Percentiles rank a stretch among this genome's conserved stretches.
Conservation (phyloP, 1,284 basidiomycete species). For the Afroboletus lepidellus region DNA sequence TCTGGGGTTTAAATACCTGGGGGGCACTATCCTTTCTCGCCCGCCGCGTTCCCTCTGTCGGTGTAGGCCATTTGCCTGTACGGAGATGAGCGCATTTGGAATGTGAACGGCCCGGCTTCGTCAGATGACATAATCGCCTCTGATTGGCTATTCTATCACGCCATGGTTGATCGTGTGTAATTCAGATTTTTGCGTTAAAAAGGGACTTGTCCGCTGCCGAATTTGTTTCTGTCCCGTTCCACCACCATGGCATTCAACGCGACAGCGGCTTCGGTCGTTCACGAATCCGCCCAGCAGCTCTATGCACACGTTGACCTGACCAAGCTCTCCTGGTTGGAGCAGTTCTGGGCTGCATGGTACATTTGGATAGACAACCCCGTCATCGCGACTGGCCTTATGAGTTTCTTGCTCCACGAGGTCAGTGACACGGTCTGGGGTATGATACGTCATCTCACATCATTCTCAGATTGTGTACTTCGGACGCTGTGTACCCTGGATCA, state of each 20-base stretch:
- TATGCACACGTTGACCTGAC: slow-evolving; percentile 64
- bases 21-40: no score
- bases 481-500: slow-evolving; percentile 92
- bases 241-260: slow-evolving; percentile 37
- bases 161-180: slow-evolving; percentile 14
- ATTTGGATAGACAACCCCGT: slow-evolving; percentile 86
- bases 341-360: slow-evolving; percentile 83
- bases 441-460: background rate
- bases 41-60: no score
- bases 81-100: no score
- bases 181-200: slow-evolving; percentile 15
- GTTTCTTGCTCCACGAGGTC: slow-evolving; percentile 93
- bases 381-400: slow-evolving; percentile 92
- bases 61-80: no score
- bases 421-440: slow-evolving; percentile 24
- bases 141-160: slow-evolving; percentile 27
- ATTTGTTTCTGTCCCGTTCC: background rate
- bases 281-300: slow-evolving; percentile 38
- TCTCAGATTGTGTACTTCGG: slow-evolving; percentile 93
- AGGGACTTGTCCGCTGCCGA: background rate
- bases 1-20: no score
- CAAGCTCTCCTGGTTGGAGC: slow-evolving; percentile 74
- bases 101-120: no score
- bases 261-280: slow-evolving; percentile 28
- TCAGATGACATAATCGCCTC: slow-evolving; percentile 2